Evolutionary conservation across 331 rosid genomes (phyloP).

Genomic region (Rosa hybrid): DNA sequence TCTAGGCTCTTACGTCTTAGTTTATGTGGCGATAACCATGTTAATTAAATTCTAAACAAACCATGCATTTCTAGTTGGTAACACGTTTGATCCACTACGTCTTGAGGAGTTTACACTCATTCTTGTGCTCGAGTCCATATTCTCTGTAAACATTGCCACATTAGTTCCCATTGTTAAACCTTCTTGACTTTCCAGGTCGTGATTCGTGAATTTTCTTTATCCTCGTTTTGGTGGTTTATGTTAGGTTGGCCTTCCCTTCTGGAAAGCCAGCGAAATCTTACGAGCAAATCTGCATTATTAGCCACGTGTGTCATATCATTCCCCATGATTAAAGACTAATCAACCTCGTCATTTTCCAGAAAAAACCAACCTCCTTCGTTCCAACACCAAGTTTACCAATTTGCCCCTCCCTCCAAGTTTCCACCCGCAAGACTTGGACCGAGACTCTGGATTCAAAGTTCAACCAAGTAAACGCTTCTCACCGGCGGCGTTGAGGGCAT

Average conservation of each 20-base stretch:
- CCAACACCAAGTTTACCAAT: background rate
- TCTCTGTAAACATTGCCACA: background rate
- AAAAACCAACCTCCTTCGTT: background rate
- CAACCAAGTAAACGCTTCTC: background rate
- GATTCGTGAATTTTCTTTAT: background rate
- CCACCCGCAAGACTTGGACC: background rate
- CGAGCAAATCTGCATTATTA: slow-evolving; percentile 2
- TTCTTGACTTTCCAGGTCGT: background rate
- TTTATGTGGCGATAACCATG: too few species aligned
- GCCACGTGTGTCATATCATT: slow-evolving; percentile 28
- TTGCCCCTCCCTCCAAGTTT: background rate
- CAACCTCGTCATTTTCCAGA: slow-evolving; percentile 11
- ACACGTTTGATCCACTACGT: background rate
- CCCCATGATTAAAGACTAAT: background rate
- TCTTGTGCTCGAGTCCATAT: background rate
- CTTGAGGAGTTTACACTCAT: background rate
- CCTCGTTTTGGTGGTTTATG: slow-evolving; percentile 4
- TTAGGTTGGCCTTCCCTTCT: slow-evolving; percentile 14
- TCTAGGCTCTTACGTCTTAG: background rate
- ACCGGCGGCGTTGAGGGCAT: slow-evolving; percentile 2
- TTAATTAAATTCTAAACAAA: background rate
- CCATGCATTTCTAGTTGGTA: background rate
- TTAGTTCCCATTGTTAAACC: background rate
- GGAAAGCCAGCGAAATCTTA: slow-evolving; percentile 23
- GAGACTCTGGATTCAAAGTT: background rate